Conservation (phyloP, 805 yeast species). For the Metschnikowia matae region DNA sequence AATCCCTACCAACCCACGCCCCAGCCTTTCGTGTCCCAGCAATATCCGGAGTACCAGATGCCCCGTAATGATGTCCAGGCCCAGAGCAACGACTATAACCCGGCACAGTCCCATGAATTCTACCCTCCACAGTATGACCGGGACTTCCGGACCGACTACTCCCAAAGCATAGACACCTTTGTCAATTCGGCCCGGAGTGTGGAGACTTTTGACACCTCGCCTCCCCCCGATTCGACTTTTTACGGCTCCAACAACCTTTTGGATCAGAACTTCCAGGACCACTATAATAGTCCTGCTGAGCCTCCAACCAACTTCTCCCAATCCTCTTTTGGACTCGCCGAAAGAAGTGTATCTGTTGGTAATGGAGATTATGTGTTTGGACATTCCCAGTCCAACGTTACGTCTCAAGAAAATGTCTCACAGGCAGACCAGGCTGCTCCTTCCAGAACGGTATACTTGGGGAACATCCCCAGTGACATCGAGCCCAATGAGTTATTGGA, state of each 20-base stretch:
- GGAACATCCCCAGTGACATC: constrained; percentile 79
- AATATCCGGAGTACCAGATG: background rate
- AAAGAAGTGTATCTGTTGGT: background rate
- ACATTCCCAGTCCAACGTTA: background rate
- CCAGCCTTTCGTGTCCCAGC: constrained; percentile 20
- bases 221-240: background rate
- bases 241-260: background rate
- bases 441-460: constrained; percentile 85
- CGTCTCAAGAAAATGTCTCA: background rate
- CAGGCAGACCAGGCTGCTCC: constrained; percentile 39
- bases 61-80: background rate
- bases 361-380: background rate
- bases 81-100: background rate
- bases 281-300: background rate
- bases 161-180: constrained; percentile 1
- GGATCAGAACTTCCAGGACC: background rate
- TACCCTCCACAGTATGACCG: background rate
- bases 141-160: background rate
- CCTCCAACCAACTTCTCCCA: background rate
- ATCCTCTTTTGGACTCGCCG: background rate
- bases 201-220: background rate
- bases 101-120: background rate
- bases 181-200: background rate
- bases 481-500: constrained; percentile 79
- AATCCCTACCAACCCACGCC: constrained; percentile 38